Conservation (phyloP, 441 rosid genomes). For the Erysimum cheiri region DNA sequence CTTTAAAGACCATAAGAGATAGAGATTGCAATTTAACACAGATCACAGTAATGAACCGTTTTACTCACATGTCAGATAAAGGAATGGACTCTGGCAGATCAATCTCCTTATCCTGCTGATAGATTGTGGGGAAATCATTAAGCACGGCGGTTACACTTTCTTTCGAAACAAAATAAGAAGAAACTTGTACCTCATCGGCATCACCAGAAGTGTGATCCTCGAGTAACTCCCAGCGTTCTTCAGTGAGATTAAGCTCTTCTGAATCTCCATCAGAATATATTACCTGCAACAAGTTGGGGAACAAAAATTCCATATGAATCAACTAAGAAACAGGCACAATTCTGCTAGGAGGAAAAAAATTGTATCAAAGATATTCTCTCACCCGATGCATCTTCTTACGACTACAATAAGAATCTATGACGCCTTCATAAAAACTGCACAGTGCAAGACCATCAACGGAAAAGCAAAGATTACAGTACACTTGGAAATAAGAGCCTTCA, state of each 20-base stretch:
- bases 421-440: conserved; percentile 76
- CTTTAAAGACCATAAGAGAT: neutral
- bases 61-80: conserved; percentile 55
- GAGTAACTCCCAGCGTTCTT: conserved; percentile 57
- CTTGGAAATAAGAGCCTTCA: conserved; percentile 15
- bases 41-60: conserved; percentile 21
- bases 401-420: conserved; percentile 52
- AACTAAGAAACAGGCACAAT: conserved; percentile 21
- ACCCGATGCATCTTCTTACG: conserved; percentile 64
- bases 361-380: conserved; percentile 40
- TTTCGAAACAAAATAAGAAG: conserved; percentile 1
- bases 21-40: conserved; percentile 5
- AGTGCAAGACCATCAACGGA: conserved; percentile 27
- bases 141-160: neutral
- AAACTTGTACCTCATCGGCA: conserved; percentile 46
- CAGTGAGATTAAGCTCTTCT: conserved; percentile 59
- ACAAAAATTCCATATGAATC: conserved; percentile 32
- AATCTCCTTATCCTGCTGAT: conserved; percentile 46
- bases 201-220: conserved; percentile 43
- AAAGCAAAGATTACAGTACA: conserved; percentile 3
- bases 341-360: conserved; percentile 13
- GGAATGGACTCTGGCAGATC: conserved; percentile 45
- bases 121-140: conserved; percentile 13
- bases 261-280: conserved; percentile 69
- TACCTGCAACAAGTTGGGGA: conserved; percentile 49